Evolutionary conservation across 2,329 filamentous ascomycete species (phyloP), one percentile per base, ranked within the genome.

Genomic region (Epichloe sibirici): DNA sequence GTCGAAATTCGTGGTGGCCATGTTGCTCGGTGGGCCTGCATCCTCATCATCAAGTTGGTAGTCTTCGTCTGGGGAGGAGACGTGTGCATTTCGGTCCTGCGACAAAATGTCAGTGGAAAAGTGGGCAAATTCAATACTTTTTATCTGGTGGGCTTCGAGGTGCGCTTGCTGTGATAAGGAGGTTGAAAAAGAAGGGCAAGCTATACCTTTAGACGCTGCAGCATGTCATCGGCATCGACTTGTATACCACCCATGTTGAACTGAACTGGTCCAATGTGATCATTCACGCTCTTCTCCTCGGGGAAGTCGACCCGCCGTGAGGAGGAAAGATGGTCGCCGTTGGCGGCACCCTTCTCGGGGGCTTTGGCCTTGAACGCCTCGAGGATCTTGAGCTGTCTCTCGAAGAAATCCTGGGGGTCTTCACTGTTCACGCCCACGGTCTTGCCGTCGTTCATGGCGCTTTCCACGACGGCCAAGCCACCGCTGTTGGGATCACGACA

Each of bases 231-330:
- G 8, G 90, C 90, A 69, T 96, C 90, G 34, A 95, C 88, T 65
- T 95, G 90, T 57, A 98, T 96, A 51, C 93, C 93, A 43, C 93
- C 93, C 78, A 98, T 93, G 66, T 98, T 98, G 72, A 97, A 96
- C 64, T 95, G 90, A 57, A 96, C 90, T 0, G 90, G 90, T 0
- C 90, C 90, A 62, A 95, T 95, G 61, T 95, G 90, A 62, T 91
- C 87, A 60, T 83, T 84, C 51, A 79, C 74, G 57, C 69, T 73
- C 56, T 72, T 75, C 57, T 72, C 69, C 13, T 69, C 68, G n/a
- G 65, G 59, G 44, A 70, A 57, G 61, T 69, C 67, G 5, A 60
- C 47, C n/a, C 61, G 59, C 23, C 62, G 59, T 2, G 62, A 56
- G 3, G 57, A 56, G 13, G 58, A 55, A 5, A 59, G 57, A 17